phyloP scores from a whole-genome alignment of 129 eudicot species.

The Smallanthus sonchifolius region DNA sequence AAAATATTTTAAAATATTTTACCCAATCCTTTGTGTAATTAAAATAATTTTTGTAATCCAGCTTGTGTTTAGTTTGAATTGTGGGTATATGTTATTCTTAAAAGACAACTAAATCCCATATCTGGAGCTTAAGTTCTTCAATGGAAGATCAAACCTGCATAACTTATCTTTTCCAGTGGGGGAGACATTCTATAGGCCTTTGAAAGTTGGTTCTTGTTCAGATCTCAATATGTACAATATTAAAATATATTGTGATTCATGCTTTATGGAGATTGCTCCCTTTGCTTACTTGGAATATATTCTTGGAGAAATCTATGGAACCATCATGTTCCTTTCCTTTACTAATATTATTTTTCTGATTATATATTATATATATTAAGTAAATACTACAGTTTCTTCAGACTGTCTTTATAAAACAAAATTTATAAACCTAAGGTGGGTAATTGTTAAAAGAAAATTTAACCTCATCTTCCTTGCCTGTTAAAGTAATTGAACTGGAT shows the following conservation, averaged over 20 bases:
- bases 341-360: neutral
- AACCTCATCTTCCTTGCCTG: too few species aligned
- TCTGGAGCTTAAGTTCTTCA: neutral
- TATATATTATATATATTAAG: neutral
- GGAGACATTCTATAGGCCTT: constrained; percentile 12
- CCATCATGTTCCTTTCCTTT: constrained; percentile 11
- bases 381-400: neutral
- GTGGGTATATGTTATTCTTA: neutral
- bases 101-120: neutral
- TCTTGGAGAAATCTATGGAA: constrained; percentile 21
- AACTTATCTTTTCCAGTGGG: neutral
- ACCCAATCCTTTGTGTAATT: neutral
- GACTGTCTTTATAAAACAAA: neutral
- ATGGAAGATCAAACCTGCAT: neutral
- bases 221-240: constrained; percentile 13
- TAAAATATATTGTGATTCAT: constrained; percentile 9
- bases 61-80: neutral
- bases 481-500: too few species aligned
- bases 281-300: constrained; percentile 13
- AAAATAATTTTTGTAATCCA: neutral
- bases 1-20: neutral
- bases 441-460: too few species aligned
- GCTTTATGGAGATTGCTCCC: constrained; percentile 23
- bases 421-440: too few species aligned
- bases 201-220: constrained; percentile 37